Evolutionary conservation across 176 grass and related monocot genomes (phyloP), one percentile per base, ranked within the genome.

Genomic region (Melocanna baccifera): DNA sequence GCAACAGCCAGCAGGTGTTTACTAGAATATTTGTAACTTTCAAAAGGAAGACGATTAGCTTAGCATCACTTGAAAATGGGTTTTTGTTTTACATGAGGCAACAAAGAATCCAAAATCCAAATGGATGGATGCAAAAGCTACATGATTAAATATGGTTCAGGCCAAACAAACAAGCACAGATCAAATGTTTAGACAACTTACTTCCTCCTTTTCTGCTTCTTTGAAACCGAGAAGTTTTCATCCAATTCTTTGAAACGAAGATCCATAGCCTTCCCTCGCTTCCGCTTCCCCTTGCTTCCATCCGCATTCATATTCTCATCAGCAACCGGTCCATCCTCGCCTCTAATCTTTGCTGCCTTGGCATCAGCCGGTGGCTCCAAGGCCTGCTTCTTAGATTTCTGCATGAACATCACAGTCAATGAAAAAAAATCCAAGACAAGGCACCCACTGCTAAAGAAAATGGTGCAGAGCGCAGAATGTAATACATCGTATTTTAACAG

Each of bases 201-300:
- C 96, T 99, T 83, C 84, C 91, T 99, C 67, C 96, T 89, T 68
- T 88, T 99, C 72, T 92, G 89, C 78, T 96, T 99, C 83, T 92
- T 99, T 0, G 93, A 86, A 47, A 85, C 39, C 1, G 83, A 41
- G 51, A 73, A 25, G 7, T 57, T 69, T 18, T 86, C 86, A 43
- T 94, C 91, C 23, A 98, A 88, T 36, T 95, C 90, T 72, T 90
- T 79, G 69, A 98, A 95, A 43, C 93, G 89, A 41, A 98, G 93
- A 41, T 99, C 96, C 82, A 87, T 71, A 47, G 32, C 81, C 36
- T 65, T 83, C 36, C 86, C 86, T 23, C 86, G 63, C 71, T 94
- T 94, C 29, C 79, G 22, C 77, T 94, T 94, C 6, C 37, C 23
- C 66, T 90, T 88, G 36, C 50, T 75, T 46, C 52, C 90, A 42